Conservation (phyloP, 1,284 basidiomycete species). For the Peniophora sp. region DNA sequence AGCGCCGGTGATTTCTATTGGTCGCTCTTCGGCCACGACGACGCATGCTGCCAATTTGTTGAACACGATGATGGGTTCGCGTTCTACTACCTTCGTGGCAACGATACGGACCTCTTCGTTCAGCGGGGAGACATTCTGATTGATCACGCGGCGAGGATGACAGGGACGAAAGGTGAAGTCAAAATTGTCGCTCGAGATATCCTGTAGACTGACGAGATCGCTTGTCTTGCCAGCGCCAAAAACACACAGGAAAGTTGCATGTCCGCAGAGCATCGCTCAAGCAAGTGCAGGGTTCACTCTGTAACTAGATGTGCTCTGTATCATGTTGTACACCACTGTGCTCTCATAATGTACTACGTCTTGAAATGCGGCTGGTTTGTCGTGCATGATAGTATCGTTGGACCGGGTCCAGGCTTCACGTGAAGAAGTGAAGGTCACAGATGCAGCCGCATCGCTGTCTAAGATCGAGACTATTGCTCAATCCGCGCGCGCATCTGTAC, state of each 20-base stretch:
- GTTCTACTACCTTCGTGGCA: constrained; percentile 6
- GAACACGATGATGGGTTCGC: constrained; percentile 10
- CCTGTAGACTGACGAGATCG: not conserved
- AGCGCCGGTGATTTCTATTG: constrained; percentile 16
- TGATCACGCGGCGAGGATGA: not conserved
- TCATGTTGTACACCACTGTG: too few species aligned
- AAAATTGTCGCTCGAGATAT: not conserved
- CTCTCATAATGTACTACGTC: too few species aligned
- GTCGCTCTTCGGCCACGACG: constrained; percentile 21
- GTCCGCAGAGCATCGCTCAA: not conserved
- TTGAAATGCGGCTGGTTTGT: too few species aligned
- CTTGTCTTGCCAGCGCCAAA: not conserved
- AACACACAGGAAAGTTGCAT: not conserved
- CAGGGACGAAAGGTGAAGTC: not conserved
- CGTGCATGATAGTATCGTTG: too few species aligned
- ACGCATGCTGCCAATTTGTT: constrained; percentile 11
- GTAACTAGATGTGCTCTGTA: too few species aligned
- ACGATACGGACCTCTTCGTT: not conserved
- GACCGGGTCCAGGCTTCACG: too few species aligned
- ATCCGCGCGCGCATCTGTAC: too few species aligned
- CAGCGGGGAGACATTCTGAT: not conserved
- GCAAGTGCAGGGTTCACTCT: too few species aligned
- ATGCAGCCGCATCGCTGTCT: too few species aligned
- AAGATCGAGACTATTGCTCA: too few species aligned
- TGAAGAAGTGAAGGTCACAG: too few species aligned